Percentiles rank a stretch among this genome's conserved stretches.
Conservation (phyloP, 805 yeast genomes). For the Pichia sporocuriosa region DNA sequence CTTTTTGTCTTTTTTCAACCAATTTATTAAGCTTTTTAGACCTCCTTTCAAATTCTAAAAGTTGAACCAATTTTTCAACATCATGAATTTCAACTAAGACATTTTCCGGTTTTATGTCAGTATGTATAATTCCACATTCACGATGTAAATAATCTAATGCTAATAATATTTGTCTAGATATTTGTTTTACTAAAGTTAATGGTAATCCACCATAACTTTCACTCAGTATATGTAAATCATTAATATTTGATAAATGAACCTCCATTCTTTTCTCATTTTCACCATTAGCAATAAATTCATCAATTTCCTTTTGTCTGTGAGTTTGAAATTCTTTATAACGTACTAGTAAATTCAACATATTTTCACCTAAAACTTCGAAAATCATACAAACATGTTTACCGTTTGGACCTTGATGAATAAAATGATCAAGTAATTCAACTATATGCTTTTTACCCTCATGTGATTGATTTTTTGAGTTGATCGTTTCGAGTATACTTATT, state of each 20-base stretch:
- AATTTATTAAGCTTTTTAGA: slow-evolving; percentile 20
- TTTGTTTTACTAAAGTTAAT: slow-evolving; percentile 44
- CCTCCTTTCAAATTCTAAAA: slow-evolving; percentile 34
- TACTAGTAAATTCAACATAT: slow-evolving; percentile 42
- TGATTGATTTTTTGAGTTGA: slow-evolving; percentile 24
- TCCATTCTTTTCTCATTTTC: slow-evolving; percentile 6
- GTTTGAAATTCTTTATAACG: slow-evolving; percentile 38
- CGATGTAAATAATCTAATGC: slow-evolving; percentile 55
- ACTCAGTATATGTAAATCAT: slow-evolving; percentile 30
- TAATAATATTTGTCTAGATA: slow-evolving; percentile 47
- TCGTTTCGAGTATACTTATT: slow-evolving; percentile 39
- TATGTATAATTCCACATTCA: slow-evolving; percentile 61
- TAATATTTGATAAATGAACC: slow-evolving; percentile 22
- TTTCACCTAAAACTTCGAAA: slow-evolving; percentile 59
- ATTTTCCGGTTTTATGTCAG: slow-evolving; percentile 75
- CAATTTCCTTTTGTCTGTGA: slow-evolving; percentile 24
- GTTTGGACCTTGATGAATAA: slow-evolving; percentile 51
- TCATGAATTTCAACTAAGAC: slow-evolving; percentile 48
- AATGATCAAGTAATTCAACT: slow-evolving; percentile 49
- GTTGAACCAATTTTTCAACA: slow-evolving; percentile 43
- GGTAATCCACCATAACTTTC: slow-evolving; percentile 50
- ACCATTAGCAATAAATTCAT: slow-evolving; percentile 4
- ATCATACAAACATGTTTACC: slow-evolving; percentile 64
- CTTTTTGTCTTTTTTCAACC: slow-evolving; percentile 18
- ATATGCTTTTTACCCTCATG: slow-evolving; percentile 49